Evolutionary conservation across 192 early-diverging fungal genomes (phyloP).

Genomic region (Borealophlyctis nickersoniae): DNA sequence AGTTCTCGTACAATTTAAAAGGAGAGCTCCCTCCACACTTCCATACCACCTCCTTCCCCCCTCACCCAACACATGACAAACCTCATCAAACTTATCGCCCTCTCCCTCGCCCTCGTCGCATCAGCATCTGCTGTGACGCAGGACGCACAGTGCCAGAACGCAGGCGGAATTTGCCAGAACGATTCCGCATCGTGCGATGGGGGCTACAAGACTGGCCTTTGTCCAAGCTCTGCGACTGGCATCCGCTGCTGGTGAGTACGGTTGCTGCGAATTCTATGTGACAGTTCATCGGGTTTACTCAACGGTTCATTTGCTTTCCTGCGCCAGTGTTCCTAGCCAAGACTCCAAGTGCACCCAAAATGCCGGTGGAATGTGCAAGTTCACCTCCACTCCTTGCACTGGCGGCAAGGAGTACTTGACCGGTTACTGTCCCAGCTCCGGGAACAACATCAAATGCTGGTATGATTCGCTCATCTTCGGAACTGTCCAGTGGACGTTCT

Average conservation of each 20-base stretch:
- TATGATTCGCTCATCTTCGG: not conserved
- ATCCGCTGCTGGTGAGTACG: not conserved
- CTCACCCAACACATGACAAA: no score
- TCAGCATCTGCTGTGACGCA: no score
- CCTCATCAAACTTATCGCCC: no score
- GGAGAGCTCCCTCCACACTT: no score
- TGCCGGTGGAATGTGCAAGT: slow-evolving; percentile 3
- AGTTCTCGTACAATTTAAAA: no score
- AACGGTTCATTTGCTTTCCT: not conserved
- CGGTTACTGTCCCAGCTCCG: slow-evolving; percentile 4
- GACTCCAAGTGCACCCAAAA: not conserved
- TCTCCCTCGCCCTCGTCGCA: no score
- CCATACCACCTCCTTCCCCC: no score
- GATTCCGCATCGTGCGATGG: not conserved
- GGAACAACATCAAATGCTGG: slow-evolving; percentile 12
- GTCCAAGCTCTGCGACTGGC: not conserved
- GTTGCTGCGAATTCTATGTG: not conserved
- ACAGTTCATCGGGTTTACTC: not conserved
- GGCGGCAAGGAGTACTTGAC: slow-evolving; percentile 5
- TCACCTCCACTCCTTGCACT: not conserved
- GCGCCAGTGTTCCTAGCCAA: slow-evolving; percentile 1
- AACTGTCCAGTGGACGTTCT: not conserved
- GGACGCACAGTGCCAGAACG: not conserved
- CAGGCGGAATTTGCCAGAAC: not conserved
- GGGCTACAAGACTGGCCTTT: not conserved